Evolutionary conservation across 192 early-diverging fungal genomes (phyloP).

Genomic region (Gonapodya prolifera): DNA sequence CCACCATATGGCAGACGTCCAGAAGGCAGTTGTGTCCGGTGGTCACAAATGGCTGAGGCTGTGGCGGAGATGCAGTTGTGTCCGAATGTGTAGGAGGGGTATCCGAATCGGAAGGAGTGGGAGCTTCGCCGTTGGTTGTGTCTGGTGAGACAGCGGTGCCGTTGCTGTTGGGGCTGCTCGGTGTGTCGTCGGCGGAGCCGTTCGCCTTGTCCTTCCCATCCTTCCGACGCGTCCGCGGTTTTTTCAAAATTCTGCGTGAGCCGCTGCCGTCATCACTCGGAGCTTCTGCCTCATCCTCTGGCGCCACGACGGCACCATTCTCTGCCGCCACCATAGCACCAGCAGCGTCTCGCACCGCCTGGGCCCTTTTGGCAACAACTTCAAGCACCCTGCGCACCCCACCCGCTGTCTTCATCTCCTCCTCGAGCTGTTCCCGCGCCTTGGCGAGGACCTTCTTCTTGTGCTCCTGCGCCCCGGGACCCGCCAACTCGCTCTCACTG

Average conservation of each 20-base stretch:
- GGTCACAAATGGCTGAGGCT: background rate
- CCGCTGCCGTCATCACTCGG: no score
- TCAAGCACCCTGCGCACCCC: background rate
- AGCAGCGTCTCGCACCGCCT: background rate
- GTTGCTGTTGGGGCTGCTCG: no score
- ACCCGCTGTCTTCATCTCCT: background rate
- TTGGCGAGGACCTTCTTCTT: background rate
- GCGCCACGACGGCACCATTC: background rate
- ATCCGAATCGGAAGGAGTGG: background rate
- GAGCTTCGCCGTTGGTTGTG: background rate
- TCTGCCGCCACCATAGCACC: background rate
- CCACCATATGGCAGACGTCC: slow-evolving; percentile 68
- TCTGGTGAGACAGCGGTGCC: background rate
- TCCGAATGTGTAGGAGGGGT: no score
- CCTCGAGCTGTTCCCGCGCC: background rate
- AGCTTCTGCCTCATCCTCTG: background rate
- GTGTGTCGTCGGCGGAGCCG: no score
- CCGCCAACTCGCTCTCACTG: background rate
- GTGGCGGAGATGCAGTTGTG: background rate
- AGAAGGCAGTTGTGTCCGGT: slow-evolving; percentile 77
- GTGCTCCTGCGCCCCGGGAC: background rate
- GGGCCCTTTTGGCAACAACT: background rate
- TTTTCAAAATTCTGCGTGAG: background rate
- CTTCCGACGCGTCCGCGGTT: background rate
- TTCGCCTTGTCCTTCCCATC: no score